Conservation (phyloP, 805 yeast species). For the Lipomyces sp. region DNA sequence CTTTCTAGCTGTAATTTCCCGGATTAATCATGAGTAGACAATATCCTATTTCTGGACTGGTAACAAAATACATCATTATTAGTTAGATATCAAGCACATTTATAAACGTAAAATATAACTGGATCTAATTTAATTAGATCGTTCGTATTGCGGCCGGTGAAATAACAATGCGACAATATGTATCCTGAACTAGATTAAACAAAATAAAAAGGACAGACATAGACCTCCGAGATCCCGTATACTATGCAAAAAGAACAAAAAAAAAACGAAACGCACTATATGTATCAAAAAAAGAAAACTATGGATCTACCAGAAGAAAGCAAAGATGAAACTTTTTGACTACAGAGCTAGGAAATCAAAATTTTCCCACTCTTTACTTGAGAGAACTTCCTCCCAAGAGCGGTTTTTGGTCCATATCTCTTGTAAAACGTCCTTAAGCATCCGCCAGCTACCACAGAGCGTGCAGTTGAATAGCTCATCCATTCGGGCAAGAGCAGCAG, state of each 20-base stretch:
- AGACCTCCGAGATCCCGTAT: conserved; percentile 1
- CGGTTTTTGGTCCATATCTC: conserved; percentile 25
- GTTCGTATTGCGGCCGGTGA: neutral
- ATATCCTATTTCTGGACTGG: neutral
- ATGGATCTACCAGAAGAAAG: neutral
- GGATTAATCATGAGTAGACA: too few species aligned
- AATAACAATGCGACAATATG: too few species aligned
- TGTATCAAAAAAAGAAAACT: neutral
- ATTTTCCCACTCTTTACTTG: conserved; percentile 27
- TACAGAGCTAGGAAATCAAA: conserved; percentile 30
- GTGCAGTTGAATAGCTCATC: conserved; percentile 16
- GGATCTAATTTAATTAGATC: neutral
- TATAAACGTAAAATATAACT: neutral
- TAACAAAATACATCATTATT: neutral
- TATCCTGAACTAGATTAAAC: neutral
- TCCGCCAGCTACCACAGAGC: conserved; percentile 26
- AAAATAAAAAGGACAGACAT: neutral
- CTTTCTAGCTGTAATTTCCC: too few species aligned
- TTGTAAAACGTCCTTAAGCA: conserved; percentile 20
- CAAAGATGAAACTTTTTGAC: neutral
- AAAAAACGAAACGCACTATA: neutral
- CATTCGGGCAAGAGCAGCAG: conserved; percentile 14
- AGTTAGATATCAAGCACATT: neutral
- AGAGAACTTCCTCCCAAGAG: conserved; percentile 32
- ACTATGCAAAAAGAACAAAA: neutral